Evolutionary conservation across 2,329 filamentous ascomycete species (phyloP).

Genomic region (Colletotrichum siamense): DNA sequence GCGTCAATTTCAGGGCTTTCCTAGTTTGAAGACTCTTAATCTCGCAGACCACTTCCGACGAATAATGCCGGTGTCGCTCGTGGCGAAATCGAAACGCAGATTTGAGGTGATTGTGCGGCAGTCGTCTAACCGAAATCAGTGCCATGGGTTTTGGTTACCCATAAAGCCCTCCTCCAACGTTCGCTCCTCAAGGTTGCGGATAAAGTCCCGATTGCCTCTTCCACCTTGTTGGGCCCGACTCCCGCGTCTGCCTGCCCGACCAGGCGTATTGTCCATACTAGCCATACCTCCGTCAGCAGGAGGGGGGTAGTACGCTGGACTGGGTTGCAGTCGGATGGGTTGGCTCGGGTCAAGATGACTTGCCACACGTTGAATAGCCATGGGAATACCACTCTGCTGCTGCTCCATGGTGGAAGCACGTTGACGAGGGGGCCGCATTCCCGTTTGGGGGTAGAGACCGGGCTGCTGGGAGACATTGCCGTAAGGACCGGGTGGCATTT

Average conservation of each 20-base stretch:
- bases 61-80: background rate
- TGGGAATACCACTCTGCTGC: conserved; percentile 89
- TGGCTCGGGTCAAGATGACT: conserved; percentile 95
- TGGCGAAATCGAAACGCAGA: background rate
- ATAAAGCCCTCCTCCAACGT: conserved; percentile 93
- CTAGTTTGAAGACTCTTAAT: background rate
- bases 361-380: conserved; percentile 90
- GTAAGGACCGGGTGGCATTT: conserved; percentile 71
- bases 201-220: conserved; percentile 81
- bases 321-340: conserved; percentile 92
- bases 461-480: conserved; percentile 57
- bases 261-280: conserved; percentile 62
- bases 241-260: conserved; percentile 72
- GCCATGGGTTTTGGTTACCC: conserved; percentile 67
- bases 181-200: conserved; percentile 91
- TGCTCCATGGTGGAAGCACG: conserved; percentile 97
- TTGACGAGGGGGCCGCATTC: conserved; percentile 77
- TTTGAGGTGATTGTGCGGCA: background rate
- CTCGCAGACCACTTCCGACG: background rate
- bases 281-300: conserved; percentile 78
- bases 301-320: conserved; percentile 95
- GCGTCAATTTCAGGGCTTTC: background rate
- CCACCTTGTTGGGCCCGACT: conserved; percentile 71
- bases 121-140: conserved; percentile 55
- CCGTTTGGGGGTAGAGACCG: conserved; percentile 67